phyloP scores from a whole-genome alignment of 305 asterid species.

The Plantago lanceolata region DNA sequence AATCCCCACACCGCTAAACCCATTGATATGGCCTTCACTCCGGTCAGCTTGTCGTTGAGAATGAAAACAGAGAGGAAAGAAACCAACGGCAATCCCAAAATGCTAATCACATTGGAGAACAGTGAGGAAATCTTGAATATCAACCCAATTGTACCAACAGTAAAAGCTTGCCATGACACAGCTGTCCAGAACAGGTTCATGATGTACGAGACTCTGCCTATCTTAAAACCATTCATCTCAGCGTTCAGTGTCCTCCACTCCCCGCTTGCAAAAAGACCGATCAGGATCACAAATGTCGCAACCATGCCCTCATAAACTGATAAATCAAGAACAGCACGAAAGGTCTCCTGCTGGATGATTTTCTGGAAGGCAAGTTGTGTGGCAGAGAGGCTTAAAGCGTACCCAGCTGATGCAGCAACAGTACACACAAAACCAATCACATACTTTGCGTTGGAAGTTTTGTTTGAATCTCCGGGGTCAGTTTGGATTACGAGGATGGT shows the following conservation, averaged over 20 bases:
- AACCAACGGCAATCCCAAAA: constrained; percentile 52
- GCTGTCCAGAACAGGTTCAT: constrained; percentile 52
- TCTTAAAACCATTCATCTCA: constrained; percentile 42
- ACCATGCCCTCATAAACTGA: constrained; percentile 27
- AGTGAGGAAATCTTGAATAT: constrained; percentile 48
- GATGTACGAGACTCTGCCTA: constrained; percentile 38
- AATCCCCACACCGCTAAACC: constrained; percentile 64
- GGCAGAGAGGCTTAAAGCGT: constrained; percentile 35
- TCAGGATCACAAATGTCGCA: constrained; percentile 25
- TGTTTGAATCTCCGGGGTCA: constrained; percentile 25
- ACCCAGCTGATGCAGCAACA: constrained; percentile 41
- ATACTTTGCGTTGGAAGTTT: constrained; percentile 22
- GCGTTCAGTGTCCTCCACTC: constrained; percentile 38
- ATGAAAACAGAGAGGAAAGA: constrained; percentile 55
- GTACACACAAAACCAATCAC: constrained; percentile 44
- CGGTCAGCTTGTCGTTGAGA: constrained; percentile 47
- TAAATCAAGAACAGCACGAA: constrained; percentile 34
- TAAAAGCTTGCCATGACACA: constrained; percentile 50
- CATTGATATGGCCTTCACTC: constrained; percentile 54
- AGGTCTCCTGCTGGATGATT: constrained; percentile 37
- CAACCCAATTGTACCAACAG: constrained; percentile 43
- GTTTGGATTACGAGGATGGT: constrained; percentile 42
- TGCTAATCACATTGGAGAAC: constrained; percentile 61
- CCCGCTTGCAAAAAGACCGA: constrained; percentile 51
- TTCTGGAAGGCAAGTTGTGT: constrained; percentile 42